These are phyloP conservation scores for Torulaspora microellipsoides DNA, from an alignment of 805 yeast genomes.

Conservation along the genomic window DNA sequence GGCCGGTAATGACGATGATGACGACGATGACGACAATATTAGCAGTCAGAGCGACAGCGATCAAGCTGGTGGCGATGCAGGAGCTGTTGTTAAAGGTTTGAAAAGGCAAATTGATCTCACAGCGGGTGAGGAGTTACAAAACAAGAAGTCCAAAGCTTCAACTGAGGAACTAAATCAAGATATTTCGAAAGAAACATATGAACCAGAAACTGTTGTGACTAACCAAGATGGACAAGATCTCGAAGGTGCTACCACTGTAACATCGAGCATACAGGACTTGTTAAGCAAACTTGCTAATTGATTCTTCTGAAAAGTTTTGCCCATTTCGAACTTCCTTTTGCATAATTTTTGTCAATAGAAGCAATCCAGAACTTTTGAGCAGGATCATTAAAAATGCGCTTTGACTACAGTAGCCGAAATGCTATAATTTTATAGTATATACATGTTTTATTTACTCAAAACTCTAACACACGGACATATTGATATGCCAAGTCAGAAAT, in stretches of 20 bases:
- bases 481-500: conserved; percentile 30
- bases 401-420: too few relatives aligned
- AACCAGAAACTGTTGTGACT: conserved; percentile 15
- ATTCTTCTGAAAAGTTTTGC: neutral
- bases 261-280: conserved; percentile 35
- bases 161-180: conserved; percentile 6
- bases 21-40: conserved; percentile 20
- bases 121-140: conserved; percentile 5
- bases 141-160: conserved; percentile 7
- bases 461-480: conserved; percentile 29
- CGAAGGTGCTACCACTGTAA: conserved; percentile 20
- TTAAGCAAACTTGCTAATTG: conserved; percentile 33
- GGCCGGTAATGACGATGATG: conserved; percentile 19
- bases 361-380: conserved; percentile 57
- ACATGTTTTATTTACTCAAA: conserved; percentile 7
- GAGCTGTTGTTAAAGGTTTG: neutral
- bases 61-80: conserved; percentile 9
- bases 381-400: conserved; percentile 50
- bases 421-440: neutral
- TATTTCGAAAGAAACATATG: conserved; percentile 10
- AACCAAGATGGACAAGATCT: conserved; percentile 3
- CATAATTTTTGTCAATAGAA: conserved; percentile 28
- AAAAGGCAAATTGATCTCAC: conserved; percentile 6
- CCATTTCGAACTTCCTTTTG: conserved; percentile 12
- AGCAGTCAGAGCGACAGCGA: conserved; percentile 13